Evolutionary conservation across 306 rosid species (phyloP), one percentile per base, ranked within the genome.

Genomic region (Crataegus laevigata): DNA sequence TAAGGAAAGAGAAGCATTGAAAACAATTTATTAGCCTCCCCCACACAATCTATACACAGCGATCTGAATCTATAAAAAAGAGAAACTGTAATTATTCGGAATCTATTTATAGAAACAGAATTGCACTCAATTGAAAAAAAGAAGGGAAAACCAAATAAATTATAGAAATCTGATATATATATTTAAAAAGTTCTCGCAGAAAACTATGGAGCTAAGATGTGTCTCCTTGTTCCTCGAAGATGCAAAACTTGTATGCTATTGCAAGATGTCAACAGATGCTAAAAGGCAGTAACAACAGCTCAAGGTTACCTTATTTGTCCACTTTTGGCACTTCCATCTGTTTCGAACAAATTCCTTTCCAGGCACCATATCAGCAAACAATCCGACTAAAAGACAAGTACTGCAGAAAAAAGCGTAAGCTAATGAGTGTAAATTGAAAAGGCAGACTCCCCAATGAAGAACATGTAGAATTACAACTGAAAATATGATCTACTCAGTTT

Each of bases 31-130:
- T 75, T 64, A n/a, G 52, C 69, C 81, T 80, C 81, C 78, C 80
- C 80, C 74, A 62, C 79, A 54, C 77, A 68, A 81, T 50, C 83
- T 81, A 78, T 84, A 81, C 83, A 81, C 51, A 72, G 72, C 34
- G 19, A 50, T 74, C 24, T 62, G 58, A 76, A 75, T 71, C 78
- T 65, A 74, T 64, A 8, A 26, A 26, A 26, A 79, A 72, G 50
- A 63, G 36, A 68, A 60, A 66, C 40, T 13, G 38, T 6, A 50
- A 30, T 59, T 10, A 36, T 65, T 59, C 3, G 47, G 43, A 38
- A 30, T 61, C 81, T 69, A 72, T 52, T 63, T 74, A 65, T 77
- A 29, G 28, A 63, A 75, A 66, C 32, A 73, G 58, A 69, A 84
- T 63, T 58, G 70, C 78, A 85, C 67, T 24, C 70, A 67, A 74